These are phyloP conservation scores for Fusarium burgessii DNA, from an alignment of 2,329 filamentous ascomycete genomes.

Conservation along the genomic window DNA sequence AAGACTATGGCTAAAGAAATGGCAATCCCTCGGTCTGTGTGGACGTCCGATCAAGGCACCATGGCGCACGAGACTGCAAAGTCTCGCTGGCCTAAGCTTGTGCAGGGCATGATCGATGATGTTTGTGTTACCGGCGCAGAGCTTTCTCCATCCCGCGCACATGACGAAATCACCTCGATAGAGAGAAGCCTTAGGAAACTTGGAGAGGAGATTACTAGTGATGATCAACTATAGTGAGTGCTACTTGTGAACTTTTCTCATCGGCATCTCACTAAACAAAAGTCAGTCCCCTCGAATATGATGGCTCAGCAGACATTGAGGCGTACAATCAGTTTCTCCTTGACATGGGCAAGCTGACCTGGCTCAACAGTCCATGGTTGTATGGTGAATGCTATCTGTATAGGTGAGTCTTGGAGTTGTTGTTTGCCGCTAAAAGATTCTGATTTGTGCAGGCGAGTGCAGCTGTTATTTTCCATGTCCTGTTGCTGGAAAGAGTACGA, in stretches of 20 bases:
- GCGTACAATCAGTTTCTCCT: neutral
- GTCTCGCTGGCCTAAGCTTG: slow-evolving; percentile 6
- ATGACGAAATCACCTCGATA: slow-evolving; percentile 4
- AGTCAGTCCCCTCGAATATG: neutral
- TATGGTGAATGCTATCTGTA: slow-evolving; percentile 20
- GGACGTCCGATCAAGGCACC: slow-evolving; percentile 5
- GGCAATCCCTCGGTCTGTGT: neutral
- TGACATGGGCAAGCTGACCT: neutral
- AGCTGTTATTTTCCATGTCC: slow-evolving; percentile 3
- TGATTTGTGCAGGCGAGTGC: slow-evolving; percentile 1
- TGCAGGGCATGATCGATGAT: slow-evolving; percentile 10
- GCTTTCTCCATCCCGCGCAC: neutral
- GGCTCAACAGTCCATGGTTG: slow-evolving; percentile 14
- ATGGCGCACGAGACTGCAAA: slow-evolving; percentile 12
- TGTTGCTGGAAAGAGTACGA: slow-evolving; percentile 2
- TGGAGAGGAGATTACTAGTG: neutral
- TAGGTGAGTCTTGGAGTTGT: neutral
- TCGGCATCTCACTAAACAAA: neutral
- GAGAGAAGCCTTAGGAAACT: neutral
- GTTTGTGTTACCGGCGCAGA: neutral
- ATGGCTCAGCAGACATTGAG: neutral
- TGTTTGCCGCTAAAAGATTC: accelerated
- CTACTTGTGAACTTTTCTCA: neutral
- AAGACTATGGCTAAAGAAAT: neutral
- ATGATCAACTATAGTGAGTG: neutral